Conservation (phyloP, 192 early-diverging fungal species). For the Coemansia sp. region DNA sequence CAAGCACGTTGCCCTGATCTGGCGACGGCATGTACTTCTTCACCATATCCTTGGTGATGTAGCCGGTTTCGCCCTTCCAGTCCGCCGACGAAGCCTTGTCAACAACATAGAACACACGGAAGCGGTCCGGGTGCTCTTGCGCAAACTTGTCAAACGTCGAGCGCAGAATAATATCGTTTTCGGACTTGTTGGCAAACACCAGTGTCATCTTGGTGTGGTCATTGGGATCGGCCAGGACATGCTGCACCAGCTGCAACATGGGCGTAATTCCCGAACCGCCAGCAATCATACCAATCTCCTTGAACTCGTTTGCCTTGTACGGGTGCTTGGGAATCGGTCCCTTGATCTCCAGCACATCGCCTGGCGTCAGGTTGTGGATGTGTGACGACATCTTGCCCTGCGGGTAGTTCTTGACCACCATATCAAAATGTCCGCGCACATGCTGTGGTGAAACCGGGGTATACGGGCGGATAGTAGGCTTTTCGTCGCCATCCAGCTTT, state of each 20-base stretch:
- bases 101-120: slow-evolving; percentile 67
- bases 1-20: slow-evolving; percentile 52
- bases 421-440: slow-evolving; percentile 67
- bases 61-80: slow-evolving; percentile 76
- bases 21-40: slow-evolving; percentile 67
- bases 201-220: slow-evolving; percentile 73
- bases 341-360: slow-evolving; percentile 76
- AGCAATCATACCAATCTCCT: slow-evolving; percentile 76
- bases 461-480: slow-evolving; percentile 76
- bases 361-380: slow-evolving; percentile 64
- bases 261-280: slow-evolving; percentile 89
- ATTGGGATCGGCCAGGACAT: slow-evolving; percentile 60
- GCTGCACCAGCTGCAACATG: slow-evolving; percentile 73
- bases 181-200: slow-evolving; percentile 72
- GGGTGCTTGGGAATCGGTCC: slow-evolving; percentile 74
- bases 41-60: slow-evolving; percentile 68
- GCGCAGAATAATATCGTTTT: slow-evolving; percentile 74
- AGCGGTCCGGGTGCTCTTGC: slow-evolving; percentile 58
- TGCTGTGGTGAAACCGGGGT: slow-evolving; percentile 66
- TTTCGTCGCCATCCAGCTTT: slow-evolving; percentile 56
- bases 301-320: slow-evolving; percentile 63
- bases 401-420: slow-evolving; percentile 79
- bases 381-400: slow-evolving; percentile 64
- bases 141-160: slow-evolving; percentile 63
- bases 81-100: slow-evolving; percentile 57